phyloP scores from a whole-genome alignment of 768 basidiomycete species.

The Xanthoconium stramineum region DNA sequence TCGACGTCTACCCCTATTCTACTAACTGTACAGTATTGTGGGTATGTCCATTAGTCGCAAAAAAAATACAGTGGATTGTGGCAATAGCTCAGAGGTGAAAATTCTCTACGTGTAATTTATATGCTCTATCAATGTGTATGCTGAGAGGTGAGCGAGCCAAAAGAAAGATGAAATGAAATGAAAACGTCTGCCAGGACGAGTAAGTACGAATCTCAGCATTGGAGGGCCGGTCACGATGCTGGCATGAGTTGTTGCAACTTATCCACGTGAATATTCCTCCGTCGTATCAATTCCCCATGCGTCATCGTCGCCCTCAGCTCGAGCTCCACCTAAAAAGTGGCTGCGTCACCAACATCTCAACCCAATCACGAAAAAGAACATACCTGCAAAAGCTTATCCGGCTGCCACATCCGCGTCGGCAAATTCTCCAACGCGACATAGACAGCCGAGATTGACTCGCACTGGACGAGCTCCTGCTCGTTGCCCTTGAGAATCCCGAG shows the following conservation, averaged over 20 bases:
- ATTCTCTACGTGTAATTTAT: slow-evolving; percentile 1
- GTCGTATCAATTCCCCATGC: slow-evolving; percentile 55
- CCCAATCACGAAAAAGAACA: neutral
- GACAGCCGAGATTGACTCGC: slow-evolving; percentile 82
- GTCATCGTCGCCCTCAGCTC: slow-evolving; percentile 53
- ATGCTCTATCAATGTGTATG: slow-evolving; percentile 9
- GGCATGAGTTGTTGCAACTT: slow-evolving; percentile 42
- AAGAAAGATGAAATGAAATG: neutral
- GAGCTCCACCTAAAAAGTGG: slow-evolving; percentile 43
- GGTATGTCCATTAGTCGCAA: slow-evolving; percentile 1
- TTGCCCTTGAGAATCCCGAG: slow-evolving; percentile 81
- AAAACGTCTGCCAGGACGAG: no score
- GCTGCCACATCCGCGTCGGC: slow-evolving; percentile 91
- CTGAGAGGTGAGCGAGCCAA: neutral
- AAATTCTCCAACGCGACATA: slow-evolving; percentile 88
- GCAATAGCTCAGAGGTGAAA: neutral
- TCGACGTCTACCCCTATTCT: neutral
- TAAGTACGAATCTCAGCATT: no score
- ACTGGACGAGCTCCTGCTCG: slow-evolving; percentile 78
- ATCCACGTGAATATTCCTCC: slow-evolving; percentile 50
- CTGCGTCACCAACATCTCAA: neutral
- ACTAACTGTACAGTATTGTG: neutral
- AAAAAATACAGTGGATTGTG: neutral
- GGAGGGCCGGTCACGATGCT: slow-evolving; percentile 2
- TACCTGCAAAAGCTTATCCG: slow-evolving; percentile 88